These are phyloP conservation scores for Hericium rajendrae DNA, from an alignment of 768 basidiomycete genomes.

Conservation along the genomic window DNA sequence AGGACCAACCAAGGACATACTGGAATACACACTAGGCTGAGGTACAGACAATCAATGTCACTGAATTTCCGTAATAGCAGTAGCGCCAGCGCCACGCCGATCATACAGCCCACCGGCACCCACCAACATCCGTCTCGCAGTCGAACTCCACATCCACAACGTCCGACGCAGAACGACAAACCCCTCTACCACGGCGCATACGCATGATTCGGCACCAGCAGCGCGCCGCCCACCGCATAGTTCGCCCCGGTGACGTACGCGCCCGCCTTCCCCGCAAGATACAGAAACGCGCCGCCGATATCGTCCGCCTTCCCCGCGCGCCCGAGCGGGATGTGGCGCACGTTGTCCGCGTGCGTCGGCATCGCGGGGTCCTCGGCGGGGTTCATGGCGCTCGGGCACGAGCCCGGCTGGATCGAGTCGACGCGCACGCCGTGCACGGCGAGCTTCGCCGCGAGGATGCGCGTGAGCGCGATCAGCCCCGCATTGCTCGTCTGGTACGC, in stretches of 20 bases:
- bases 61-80: no score
- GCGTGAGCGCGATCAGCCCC: background rate
- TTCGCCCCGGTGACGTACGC: constrained; percentile 75
- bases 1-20: no score
- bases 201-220: constrained; percentile 14
- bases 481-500: background rate
- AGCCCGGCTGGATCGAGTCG: background rate
- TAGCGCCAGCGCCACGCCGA: no score
- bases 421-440: background rate
- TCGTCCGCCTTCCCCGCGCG: constrained; percentile 52
- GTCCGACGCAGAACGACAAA: no score
- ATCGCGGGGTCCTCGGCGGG: constrained; percentile 23
- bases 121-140: no score
- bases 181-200: no score
- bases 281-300: constrained; percentile 66
- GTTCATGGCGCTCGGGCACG: background rate
- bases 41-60: no score
- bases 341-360: constrained; percentile 26
- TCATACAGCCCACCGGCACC: no score
- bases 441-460: background rate
- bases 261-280: constrained; percentile 65
- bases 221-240: constrained; percentile 60
- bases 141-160: no score
- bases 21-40: no score
- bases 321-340: constrained; percentile 46